Base-by-base conservation (phyloP, 768 basidiomycete species). In the Russula sp. region DNA sequence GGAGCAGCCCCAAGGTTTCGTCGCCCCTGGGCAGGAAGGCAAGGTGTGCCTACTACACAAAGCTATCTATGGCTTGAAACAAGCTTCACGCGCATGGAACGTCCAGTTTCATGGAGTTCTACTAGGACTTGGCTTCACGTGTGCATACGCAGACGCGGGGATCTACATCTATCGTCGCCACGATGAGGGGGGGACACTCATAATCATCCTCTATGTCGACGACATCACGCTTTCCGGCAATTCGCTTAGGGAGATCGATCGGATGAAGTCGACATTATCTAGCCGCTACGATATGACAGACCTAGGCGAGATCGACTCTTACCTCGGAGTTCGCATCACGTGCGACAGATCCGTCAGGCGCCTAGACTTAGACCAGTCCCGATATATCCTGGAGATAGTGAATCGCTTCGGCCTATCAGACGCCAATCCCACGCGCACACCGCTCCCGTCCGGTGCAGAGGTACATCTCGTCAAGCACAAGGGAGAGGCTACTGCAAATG, bases 1-100 rank as follows among this genome's bases (percentile, higher is more conserved):
- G 22, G 22, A 27, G 22, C 22, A 27, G n/a, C 70, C 72, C 11
- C 48, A 61, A 39, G 71, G 69, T 39, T 68, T 70, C 22, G 13
- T 42, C 39, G 6, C 2, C 0, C 4, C 47, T 7, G 57, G 34
- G 0, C 40, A 56, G 9, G 22, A 42, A 8, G 3, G 1, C 6
- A 55, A 55, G 16, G 54, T 55, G 11, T 55, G 54, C 40, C 39
- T 3, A 2, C 40, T 56, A 2, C 7, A 32, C 10, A 56, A 56
- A 16, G 55, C 55, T 1, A 18, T 56, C 2, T 56, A 56, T 10
- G 37, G 55, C 6, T 27, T 56, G 2, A 56, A 56, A 45, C 55
- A 40, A 13, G 39, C 39, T 11, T 40, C 39, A 3, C 39, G 39
- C 39, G 39, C 39, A 13, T 40, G 39, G 39, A 40, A 40, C 3